phyloP scores from a whole-genome alignment of 768 basidiomycete genomes.

The Leccinum longicurvipes region DNA sequence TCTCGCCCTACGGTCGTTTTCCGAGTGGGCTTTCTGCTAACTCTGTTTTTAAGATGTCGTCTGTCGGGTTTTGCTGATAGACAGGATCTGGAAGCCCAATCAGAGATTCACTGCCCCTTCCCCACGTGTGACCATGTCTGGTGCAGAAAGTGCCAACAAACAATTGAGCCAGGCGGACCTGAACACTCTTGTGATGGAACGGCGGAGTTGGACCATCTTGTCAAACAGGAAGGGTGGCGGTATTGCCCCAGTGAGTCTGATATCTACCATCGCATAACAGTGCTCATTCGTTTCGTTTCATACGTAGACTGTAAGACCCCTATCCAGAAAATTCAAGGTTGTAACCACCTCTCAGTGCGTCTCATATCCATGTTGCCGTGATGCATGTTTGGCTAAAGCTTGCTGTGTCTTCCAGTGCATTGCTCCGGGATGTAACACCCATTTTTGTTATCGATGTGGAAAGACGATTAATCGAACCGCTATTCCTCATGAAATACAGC shows the following conservation, averaged over 20 bases:
- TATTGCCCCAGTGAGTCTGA: conserved; percentile 51
- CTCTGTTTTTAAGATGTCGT: conserved; percentile 40
- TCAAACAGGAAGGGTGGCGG: conserved; percentile 56
- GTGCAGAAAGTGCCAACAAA: conserved; percentile 58
- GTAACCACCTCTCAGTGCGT: conserved; percentile 59
- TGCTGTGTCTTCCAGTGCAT: conserved; percentile 38
- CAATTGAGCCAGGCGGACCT: conserved; percentile 31
- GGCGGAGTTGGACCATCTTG: conserved; percentile 48
- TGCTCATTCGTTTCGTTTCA: neutral
- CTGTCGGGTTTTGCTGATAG: conserved; percentile 50
- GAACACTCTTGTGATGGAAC: conserved; percentile 58
- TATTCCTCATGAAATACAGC: conserved; percentile 28
- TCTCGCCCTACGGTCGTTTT: neutral
- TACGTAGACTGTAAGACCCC: conserved; percentile 44
- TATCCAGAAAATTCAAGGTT: conserved; percentile 49
- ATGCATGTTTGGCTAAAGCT: neutral
- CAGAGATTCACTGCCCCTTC: conserved; percentile 48
- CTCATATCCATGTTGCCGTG: neutral
- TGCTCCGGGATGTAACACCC: conserved; percentile 55
- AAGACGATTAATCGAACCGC: conserved; percentile 41
- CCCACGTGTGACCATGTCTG: conserved; percentile 48
- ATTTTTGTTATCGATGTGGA: conserved; percentile 54
- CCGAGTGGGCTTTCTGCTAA: neutral
- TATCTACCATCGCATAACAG: neutral
- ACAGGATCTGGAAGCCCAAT: conserved; percentile 38